These are phyloP conservation scores for Albifimbria verrucaria DNA, from an alignment of 2,329 filamentous ascomycete species.

Conservation along the genomic window DNA sequence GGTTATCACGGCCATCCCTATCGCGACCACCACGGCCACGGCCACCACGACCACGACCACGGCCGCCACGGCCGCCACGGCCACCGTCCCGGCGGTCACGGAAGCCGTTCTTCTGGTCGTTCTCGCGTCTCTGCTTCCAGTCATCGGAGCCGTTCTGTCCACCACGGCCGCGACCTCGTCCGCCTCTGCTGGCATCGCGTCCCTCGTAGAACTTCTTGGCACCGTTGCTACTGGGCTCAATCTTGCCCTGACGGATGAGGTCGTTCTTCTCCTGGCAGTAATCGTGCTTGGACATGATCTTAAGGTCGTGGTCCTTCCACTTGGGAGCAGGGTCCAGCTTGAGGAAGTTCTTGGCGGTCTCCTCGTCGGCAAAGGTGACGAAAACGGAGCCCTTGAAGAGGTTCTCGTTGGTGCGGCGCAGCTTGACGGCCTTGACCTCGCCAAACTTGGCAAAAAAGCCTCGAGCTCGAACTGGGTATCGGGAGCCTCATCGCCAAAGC, in stretches of 20 bases:
- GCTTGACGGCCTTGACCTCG: constrained; percentile 75
- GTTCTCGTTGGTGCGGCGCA: constrained; percentile 70
- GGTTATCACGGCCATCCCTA: constrained; percentile 32
- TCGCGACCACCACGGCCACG: constrained; percentile 40
- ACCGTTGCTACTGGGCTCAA: constrained; percentile 52
- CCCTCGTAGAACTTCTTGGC: constrained; percentile 49
- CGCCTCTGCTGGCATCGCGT: constrained; percentile 32
- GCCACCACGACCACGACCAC: constrained; percentile 41
- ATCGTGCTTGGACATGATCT: constrained; percentile 82
- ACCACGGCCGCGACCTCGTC: constrained; percentile 35
- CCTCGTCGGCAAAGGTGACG: constrained; percentile 82
- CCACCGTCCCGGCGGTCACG: constrained; percentile 43
- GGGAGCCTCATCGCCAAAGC: constrained; percentile 81
- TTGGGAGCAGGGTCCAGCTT: constrained; percentile 75
- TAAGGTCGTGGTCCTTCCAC: constrained; percentile 76
- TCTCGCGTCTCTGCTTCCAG: constrained; percentile 62
- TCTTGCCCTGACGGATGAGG: constrained; percentile 67
- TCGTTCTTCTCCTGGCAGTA: constrained; percentile 78
- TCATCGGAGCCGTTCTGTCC: constrained; percentile 46
- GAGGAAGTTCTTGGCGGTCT: constrained; percentile 77
- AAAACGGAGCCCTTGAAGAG: constrained; percentile 96
- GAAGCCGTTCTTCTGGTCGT: constrained; percentile 60
- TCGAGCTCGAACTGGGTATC: constrained; percentile 92
- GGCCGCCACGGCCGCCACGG: constrained; percentile 36
- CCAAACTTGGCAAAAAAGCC: constrained; percentile 83